Base-by-base conservation (phyloP, 331 rosid genomes). In the Arachis monticola region DNA sequence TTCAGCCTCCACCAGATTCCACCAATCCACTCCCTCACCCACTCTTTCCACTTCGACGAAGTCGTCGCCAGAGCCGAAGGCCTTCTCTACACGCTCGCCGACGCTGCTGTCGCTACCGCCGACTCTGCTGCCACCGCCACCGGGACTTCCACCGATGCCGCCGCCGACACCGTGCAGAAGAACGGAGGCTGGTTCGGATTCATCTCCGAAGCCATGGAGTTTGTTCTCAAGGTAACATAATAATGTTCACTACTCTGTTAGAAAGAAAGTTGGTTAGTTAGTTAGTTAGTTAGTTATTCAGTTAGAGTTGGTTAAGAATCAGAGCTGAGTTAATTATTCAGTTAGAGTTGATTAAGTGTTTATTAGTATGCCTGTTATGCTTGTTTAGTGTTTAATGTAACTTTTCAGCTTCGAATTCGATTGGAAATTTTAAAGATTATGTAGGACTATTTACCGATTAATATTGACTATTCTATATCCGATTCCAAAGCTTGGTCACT, bases 111-210 rank as follows among this genome's bases (percentile, higher is more conserved):
- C 10, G 88, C 97, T 0, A 83, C 80, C 0, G 85, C 80, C 7
- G 99, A 92, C 78, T 68, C 60, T 2, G 60, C 60, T 1, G 60
- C 60, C 10, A n/a, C 60, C 30, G 60, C 60, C 2, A n/a, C 60
- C 3, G 8, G 92, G 0, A 44, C 50, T 60, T 73, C 90, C n/a
- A 41, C 87, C 0, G 94, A 89, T 77, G 88, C 75, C 14, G 79
- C 84, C 10, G 48, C 48, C 22, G 79, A 82, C 6, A 8, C 48
- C 0, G 87, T 38, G 0, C 97, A 90, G 92, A 95, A 90, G 83
- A 95, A 41, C 64, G 92, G 96, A 32, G 98, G 99, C 11, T 95
- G 99, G 99, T 95, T 95, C 65, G 90, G 96, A 0, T 95, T 95
- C 64, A 92, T 95, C 60, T 92, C 99, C 60, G 98, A 95, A 2